Conservation (phyloP, 805 yeast genomes). For the Danielia reshetovae region DNA sequence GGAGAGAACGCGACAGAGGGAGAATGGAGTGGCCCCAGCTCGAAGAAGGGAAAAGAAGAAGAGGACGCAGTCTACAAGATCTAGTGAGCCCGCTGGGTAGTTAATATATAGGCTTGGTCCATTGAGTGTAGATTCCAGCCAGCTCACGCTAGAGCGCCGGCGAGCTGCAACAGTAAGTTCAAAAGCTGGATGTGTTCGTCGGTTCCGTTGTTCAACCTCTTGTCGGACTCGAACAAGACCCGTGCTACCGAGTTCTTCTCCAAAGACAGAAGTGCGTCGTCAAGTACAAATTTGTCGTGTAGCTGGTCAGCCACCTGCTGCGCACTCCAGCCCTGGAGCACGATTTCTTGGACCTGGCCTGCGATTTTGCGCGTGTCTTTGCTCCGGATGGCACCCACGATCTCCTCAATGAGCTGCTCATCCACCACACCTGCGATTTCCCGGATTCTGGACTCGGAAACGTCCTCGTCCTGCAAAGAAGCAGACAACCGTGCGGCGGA, state of each 20-base stretch:
- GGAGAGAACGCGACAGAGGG: too few species aligned
- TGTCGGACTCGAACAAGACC: slow-evolving; percentile 70
- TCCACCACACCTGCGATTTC: slow-evolving; percentile 81
- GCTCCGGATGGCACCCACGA: slow-evolving; percentile 33
- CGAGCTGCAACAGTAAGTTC: slow-evolving; percentile 45
- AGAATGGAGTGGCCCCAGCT: too few species aligned
- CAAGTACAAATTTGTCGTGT: slow-evolving; percentile 61
- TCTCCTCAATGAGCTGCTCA: slow-evolving; percentile 35
- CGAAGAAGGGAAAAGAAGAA: too few species aligned
- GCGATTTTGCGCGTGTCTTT: slow-evolving; percentile 30
- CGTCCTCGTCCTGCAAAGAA: slow-evolving; percentile 21
- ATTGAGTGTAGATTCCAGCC: too few species aligned
- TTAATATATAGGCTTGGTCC: slow-evolving; percentile 6
- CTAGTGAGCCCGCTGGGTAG: too few species aligned
- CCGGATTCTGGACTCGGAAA: slow-evolving; percentile 47
- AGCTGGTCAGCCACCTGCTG: slow-evolving; percentile 67
- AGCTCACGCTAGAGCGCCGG: slow-evolving; percentile 9
- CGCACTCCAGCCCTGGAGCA: slow-evolving; percentile 76
- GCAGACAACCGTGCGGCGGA: slow-evolving; percentile 15
- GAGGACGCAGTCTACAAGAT: too few species aligned
- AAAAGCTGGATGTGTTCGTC: slow-evolving; percentile 84
- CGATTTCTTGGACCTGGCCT: slow-evolving; percentile 44
- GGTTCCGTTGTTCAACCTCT: slow-evolving; percentile 74
- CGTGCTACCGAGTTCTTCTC: slow-evolving; percentile 65
- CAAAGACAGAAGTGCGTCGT: slow-evolving; percentile 44